These are phyloP conservation scores for Quercus alba DNA, from an alignment of 306 rosid genomes.

Conservation along the genomic window DNA sequence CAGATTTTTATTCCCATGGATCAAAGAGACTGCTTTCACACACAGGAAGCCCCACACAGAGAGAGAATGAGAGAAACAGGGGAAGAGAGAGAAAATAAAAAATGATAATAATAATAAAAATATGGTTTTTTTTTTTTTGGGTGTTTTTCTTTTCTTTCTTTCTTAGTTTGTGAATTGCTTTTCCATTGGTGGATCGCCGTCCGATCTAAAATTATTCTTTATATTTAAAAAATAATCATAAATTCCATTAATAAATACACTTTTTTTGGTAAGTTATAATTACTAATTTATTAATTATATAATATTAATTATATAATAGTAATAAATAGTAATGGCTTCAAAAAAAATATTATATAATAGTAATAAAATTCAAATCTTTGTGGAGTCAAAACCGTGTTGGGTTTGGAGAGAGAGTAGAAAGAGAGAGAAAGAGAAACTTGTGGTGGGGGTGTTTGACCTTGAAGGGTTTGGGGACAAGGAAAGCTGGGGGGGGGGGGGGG, in stretches of 20 bases:
- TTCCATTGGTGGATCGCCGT: slow-evolving; percentile 39
- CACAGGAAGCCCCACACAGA: background rate
- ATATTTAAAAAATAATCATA: slow-evolving; percentile 18
- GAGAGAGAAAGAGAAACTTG: slow-evolving; percentile 33
- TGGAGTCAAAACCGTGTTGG: slow-evolving; percentile 59
- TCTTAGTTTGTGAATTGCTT: slow-evolving; percentile 28
- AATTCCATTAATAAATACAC: background rate
- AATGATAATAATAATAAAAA: slow-evolving; percentile 5
- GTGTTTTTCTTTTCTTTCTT: background rate
- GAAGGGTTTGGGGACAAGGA: slow-evolving; percentile 3
- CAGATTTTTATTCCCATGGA: slow-evolving; percentile 41
- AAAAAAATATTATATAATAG: background rate
- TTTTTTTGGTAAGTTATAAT: background rate
- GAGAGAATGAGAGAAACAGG: slow-evolving; percentile 7
- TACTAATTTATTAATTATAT: background rate
- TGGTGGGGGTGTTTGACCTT: slow-evolving; percentile 55
- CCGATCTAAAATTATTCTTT: slow-evolving; percentile 56
- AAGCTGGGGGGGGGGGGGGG: background rate
- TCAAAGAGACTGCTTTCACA: slow-evolving; percentile 22
- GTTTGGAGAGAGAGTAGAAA: slow-evolving; percentile 28
- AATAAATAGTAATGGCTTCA: no score
- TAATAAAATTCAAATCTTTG: background rate
- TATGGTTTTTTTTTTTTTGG: background rate
- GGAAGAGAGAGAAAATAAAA: slow-evolving; percentile 3
- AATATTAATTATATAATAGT: background rate